phyloP scores from a whole-genome alignment of 2,329 filamentous ascomycete genomes.

The Corinectria fuckeliana region DNA sequence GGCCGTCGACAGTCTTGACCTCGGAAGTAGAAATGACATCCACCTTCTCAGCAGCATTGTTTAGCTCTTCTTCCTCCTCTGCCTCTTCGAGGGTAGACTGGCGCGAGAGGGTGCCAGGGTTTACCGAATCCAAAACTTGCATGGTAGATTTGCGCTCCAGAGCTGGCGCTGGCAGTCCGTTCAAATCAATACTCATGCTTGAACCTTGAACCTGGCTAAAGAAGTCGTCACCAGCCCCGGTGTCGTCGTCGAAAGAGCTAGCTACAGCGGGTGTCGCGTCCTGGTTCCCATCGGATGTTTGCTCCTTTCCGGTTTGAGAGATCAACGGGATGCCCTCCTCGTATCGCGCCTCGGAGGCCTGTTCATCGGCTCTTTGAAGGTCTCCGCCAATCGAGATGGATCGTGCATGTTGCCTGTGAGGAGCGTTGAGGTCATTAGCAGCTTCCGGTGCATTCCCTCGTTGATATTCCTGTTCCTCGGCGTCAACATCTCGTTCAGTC shows the following conservation, averaged over 20 bases:
- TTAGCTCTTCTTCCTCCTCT: slow-evolving; percentile 37
- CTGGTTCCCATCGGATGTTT: not conserved
- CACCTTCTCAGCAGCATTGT: slow-evolving; percentile 24
- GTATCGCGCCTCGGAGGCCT: slow-evolving; percentile 64
- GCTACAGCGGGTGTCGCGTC: slow-evolving; percentile 31
- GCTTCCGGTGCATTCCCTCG: slow-evolving; percentile 22
- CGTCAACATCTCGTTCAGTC: slow-evolving; percentile 55
- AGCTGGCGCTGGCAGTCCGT: slow-evolving; percentile 23
- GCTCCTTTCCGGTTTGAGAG: slow-evolving; percentile 40
- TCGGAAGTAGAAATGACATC: slow-evolving; percentile 23
- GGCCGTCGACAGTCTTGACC: slow-evolving; percentile 24
- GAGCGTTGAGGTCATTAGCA: slow-evolving; percentile 14
- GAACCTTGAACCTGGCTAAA: slow-evolving; percentile 59
- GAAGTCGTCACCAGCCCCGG: slow-evolving; percentile 66
- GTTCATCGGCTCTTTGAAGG: slow-evolving; percentile 47
- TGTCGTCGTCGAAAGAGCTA: slow-evolving; percentile 52
- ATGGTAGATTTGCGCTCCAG: slow-evolving; percentile 74
- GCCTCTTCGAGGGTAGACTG: slow-evolving; percentile 43
- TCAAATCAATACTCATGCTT: slow-evolving; percentile 32
- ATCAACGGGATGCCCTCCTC: slow-evolving; percentile 75
- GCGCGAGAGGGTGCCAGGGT: slow-evolving; percentile 41
- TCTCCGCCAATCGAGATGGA: slow-evolving; percentile 54
- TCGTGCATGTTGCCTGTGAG: slow-evolving; percentile 31
- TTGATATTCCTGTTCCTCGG: slow-evolving; percentile 48
- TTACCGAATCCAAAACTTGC: slow-evolving; percentile 65